Percentiles rank a stretch among this genome's conserved stretches.
These are phyloP conservation scores for Monosporozyma solicola DNA, from an alignment of 805 yeast species.

Conservation along the genomic window DNA sequence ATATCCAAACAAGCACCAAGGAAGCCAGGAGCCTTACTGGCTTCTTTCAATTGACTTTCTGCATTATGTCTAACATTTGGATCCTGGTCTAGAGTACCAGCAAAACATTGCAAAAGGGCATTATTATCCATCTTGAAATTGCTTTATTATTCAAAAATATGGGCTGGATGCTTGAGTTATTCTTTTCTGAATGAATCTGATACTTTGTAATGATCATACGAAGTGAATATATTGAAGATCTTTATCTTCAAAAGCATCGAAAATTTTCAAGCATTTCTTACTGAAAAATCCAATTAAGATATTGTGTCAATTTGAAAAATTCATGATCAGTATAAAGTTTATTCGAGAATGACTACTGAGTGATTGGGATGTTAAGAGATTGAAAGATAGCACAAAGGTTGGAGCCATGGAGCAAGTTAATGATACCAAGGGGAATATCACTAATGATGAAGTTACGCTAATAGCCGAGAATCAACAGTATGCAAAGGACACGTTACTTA, in stretches of 20 bases:
- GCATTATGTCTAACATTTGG: conserved; percentile 55
- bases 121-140: conserved; percentile 50
- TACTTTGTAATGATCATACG: background rate
- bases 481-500: background rate
- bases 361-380: background rate
- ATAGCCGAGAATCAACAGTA: background rate
- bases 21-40: conserved; percentile 59
- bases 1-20: conserved; percentile 77
- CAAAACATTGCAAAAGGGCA: conserved; percentile 63
- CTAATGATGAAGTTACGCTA: background rate
- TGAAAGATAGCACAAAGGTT: background rate
- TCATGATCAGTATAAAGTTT: background rate
- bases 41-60: conserved; percentile 53
- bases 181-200: background rate
- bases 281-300: background rate
- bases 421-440: background rate
- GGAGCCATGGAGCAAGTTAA: background rate
- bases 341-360: background rate
- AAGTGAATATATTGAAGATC: background rate
- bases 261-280: background rate
- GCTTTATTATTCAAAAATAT: conserved; percentile 12
- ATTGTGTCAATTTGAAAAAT: background rate
- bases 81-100: conserved; percentile 67
- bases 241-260: background rate
- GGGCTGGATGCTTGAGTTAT: background rate